Evolutionary conservation across 108 stramenopile genomes (phyloP), one percentile per base, ranked within the genome.

Genomic region (Pseudonitzschia pungens): DNA sequence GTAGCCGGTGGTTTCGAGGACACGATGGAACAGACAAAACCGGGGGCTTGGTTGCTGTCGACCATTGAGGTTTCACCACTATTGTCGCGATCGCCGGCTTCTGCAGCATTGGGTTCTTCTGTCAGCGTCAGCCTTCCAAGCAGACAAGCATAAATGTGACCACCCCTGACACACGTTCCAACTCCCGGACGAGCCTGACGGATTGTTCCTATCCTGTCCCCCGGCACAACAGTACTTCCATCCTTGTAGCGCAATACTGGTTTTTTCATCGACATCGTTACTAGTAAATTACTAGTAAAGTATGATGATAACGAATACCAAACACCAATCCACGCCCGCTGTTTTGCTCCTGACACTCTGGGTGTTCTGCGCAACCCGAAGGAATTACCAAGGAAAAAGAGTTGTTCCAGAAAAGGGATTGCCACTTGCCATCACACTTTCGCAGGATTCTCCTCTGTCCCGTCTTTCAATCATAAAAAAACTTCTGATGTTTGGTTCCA

Each of bases 191-290:
- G 40, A 24, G 18, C 73, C 74, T 80, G 79, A 26, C 78, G 81
- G 15, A 85, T 72, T 44, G 76, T 81, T 12, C 89, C 88, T 0
- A 95, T 51, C 11, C 88, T 83, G 65, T 95, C 94, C 22, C 94
- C 94, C 24, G 94, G 94, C 24, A 85, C 81, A 0, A 95, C 86
- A 0, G 70, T 80, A 21, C 77, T 74, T 42, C 82, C 86, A 0
- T 81, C 41, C 22, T 60, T 24, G 58, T 81, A 84, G 65, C 90
- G 89, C 16, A 92, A 81, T 51, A 42, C 56, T 12, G 88, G 85
- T 22, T 60, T 71, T 24, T 55, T n/a, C n/a, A n/a, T 51, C n/a
- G 50, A 51, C 50, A 51, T 51, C 20, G n/a, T n/a, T n/a, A n/a
- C n/a, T n/a, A n/a, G n/a, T n/a, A n/a, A n/a, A n/a, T n/a, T n/a